A percentile compares a stretch with the other conserved stretches of the same genome.
Evolutionary conservation across 1,284 basidiomycete species (phyloP).

Genomic region (Pseudozyma pruni): DNA sequence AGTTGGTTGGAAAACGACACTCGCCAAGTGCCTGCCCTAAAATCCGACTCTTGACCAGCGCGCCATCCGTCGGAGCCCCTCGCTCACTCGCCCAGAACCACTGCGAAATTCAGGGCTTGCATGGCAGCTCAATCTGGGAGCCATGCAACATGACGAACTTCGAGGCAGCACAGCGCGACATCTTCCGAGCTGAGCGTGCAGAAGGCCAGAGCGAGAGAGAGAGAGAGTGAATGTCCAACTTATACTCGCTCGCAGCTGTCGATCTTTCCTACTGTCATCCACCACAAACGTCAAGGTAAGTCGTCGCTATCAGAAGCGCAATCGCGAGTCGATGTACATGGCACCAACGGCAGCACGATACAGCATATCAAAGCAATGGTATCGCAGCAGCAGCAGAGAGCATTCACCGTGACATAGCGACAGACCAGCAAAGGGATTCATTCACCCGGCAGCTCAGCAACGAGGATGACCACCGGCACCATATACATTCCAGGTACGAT

Average conservation of each 20-base stretch:
- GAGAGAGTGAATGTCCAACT: background rate
- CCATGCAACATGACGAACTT: no score
- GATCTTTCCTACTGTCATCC: constrained; percentile 41
- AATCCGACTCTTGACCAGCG: no score
- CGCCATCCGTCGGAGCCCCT: no score
- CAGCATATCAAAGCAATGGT: background rate
- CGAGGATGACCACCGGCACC: no score
- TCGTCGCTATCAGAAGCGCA: constrained; percentile 2
- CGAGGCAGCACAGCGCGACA: background rate
- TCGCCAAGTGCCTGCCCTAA: no score
- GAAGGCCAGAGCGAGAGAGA: constrained; percentile 7
- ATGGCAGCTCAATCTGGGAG: no score
- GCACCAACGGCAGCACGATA: background rate
- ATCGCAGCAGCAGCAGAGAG: background rate
- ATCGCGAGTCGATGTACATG: background rate
- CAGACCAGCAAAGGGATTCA: no score
- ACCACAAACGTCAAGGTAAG: constrained; percentile 48
- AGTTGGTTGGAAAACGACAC: no score
- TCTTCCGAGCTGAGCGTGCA: background rate
- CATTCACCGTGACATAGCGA: background rate
- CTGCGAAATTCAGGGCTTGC: no score
- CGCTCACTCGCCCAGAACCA: no score
- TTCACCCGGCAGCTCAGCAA: no score
- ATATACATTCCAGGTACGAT: no score
- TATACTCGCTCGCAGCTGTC: background rate